Evolutionary conservation across 225 moss, liverwort and hornwort species (phyloP), one percentile per base, ranked within the genome.

Genomic region (Physcomitrium patens): DNA sequence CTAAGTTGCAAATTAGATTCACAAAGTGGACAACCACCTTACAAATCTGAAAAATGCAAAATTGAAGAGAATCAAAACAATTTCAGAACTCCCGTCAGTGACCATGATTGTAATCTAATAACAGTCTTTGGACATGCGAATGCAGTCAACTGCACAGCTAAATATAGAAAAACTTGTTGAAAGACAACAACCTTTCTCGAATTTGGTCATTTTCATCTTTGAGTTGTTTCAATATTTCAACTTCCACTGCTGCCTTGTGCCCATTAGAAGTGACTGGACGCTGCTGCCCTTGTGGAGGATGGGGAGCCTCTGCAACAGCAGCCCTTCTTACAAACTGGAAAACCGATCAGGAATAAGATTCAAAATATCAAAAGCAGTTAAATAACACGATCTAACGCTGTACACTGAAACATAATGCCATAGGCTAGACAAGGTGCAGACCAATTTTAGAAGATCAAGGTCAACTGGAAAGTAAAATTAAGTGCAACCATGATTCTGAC

Each of bases 321-420:
- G 82, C 82, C 74, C 78, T 74, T 66, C 58, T 82, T 23, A 75
- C 82, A 46, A 82, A 82, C 82, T 82, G 82, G 63, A 75, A 58
- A 58, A 64, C 19, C 75, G 24, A 58, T 3, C 49, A 60, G 12
- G n/a, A 22, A 50, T 17, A 17, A 49, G 60, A 41, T 11, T 17
- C 7, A 41, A 24, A 16, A 37, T 46, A 55, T 46, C 28, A 44
- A 46, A 18, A 74, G 12, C 53, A 18, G 9, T 12, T 27, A 0
- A 22, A 42, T 46, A 46, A 18, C 55, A 18, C 6, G 20, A 7
- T 14, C 9, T 3, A 3, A 10, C 22, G 1, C 7, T 23, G 50
- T 42, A 41, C 47, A 56, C 65, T 37, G 8, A 10, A 73, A 46
- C 13, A 72, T 10, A 0, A 17, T 4, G 31, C 7, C 31, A 37